A percentile compares a stretch with the other conserved stretches of the same genome.
Conservation (phyloP, 495 filamentous ascomycete species). For the Aspergillus heteromorphus region DNA sequence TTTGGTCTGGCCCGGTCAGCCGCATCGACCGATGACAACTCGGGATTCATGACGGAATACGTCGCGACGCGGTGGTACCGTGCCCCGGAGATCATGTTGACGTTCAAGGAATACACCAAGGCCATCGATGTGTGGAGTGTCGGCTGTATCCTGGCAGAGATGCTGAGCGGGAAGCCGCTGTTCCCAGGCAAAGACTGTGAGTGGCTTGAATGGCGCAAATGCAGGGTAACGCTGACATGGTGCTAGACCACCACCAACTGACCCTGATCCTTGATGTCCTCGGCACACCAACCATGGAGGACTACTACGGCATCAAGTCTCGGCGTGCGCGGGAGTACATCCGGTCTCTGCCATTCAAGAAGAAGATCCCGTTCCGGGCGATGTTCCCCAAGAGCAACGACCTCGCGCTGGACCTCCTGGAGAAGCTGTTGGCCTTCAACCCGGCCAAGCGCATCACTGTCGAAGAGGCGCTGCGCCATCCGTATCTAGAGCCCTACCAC, state of each 20-base stretch:
- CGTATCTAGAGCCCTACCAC: constrained; percentile 98
- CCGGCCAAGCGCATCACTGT: constrained; percentile 97
- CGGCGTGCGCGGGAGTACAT: constrained; percentile 98
- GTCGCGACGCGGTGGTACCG: constrained; percentile 99
- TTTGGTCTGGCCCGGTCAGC: constrained; percentile 93
- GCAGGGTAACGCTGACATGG: constrained; percentile 4
- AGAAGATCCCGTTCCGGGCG: constrained; percentile 96
- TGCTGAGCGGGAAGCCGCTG: constrained; percentile 96
- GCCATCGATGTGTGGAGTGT: constrained; percentile 99
- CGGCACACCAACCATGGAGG: constrained; percentile 98
- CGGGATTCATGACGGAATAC: constrained; percentile 99
- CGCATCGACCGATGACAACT: constrained; percentile 94
- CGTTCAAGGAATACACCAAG: constrained; percentile 99
- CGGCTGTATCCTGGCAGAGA: constrained; percentile 98
- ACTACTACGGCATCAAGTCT: constrained; percentile 99
- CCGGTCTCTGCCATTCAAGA: constrained; percentile 99
- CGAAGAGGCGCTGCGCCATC: constrained; percentile 94
- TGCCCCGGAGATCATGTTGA: constrained; percentile 99
- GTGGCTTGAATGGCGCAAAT: constrained; percentile 28
- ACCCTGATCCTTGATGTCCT: constrained; percentile 97
- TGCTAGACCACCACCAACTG: constrained; percentile 90
- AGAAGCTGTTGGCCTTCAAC: constrained; percentile 96
- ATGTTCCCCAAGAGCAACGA: constrained; percentile 98
- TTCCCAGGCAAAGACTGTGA: constrained; percentile 99
- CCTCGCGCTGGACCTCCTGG: constrained; percentile 85